Evolutionary conservation across 1,139 yeast species (phyloP).

Genomic region (Debaryomyces sp.): DNA sequence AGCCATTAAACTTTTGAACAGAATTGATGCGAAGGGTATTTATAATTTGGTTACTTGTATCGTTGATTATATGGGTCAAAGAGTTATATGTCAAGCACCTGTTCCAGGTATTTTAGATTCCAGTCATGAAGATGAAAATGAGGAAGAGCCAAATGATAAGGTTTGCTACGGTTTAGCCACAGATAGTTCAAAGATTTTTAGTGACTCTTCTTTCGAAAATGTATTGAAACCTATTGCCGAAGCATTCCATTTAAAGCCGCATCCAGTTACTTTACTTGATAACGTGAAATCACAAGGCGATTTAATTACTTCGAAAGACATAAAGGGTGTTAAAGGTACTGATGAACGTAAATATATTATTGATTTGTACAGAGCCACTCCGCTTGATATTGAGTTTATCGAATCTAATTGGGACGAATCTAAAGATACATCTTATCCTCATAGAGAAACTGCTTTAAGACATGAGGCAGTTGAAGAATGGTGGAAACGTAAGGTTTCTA

Average conservation of each 20-base stretch:
- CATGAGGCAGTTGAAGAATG: slow-evolving; percentile 89
- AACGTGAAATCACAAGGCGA: slow-evolving; percentile 41
- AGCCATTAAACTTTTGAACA: slow-evolving; percentile 69
- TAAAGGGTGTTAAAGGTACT: slow-evolving; percentile 84
- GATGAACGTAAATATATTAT: slow-evolving; percentile 85
- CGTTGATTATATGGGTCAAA: slow-evolving; percentile 86
- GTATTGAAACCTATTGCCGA: slow-evolving; percentile 67
- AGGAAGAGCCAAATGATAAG: slow-evolving; percentile 39
- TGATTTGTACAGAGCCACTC: slow-evolving; percentile 83
- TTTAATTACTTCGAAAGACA: slow-evolving; percentile 70
- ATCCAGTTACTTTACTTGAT: slow-evolving; percentile 47
- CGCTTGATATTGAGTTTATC: slow-evolving; percentile 77
- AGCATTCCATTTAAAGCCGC: slow-evolving; percentile 77
- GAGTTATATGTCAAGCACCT: slow-evolving; percentile 91
- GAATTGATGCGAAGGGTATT: slow-evolving; percentile 64
- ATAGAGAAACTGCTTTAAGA: slow-evolving; percentile 75
- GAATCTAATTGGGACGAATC: slow-evolving; percentile 52
- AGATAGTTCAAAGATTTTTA: slow-evolving; percentile 53
- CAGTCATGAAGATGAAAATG: slow-evolving; percentile 27
- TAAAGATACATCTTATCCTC: slow-evolving; percentile 68
- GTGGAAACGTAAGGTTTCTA: slow-evolving; percentile 75
- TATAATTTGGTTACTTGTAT: slow-evolving; percentile 77
- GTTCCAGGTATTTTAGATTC: slow-evolving; percentile 89
- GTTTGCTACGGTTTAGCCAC: slow-evolving; percentile 78
- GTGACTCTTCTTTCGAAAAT: slow-evolving; percentile 53